Percentiles rank a stretch among this genome's conserved stretches.
These are phyloP conservation scores for Agroathelia rolfsii DNA, from an alignment of 1,284 basidiomycete species.

Conservation along the genomic window DNA sequence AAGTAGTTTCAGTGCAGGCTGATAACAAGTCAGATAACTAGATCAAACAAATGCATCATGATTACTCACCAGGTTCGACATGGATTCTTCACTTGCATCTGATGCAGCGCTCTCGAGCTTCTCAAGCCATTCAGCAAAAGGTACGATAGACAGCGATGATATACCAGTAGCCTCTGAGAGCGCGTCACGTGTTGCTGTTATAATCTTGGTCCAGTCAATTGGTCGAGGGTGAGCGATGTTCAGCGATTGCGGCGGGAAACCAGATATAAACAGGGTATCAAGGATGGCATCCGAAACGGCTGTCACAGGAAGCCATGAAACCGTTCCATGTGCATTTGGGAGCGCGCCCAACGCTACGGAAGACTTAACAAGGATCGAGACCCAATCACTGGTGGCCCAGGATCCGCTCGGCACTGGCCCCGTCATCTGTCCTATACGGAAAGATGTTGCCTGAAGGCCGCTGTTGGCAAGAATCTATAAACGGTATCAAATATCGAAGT, in stretches of 20 bases:
- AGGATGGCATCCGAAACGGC: constrained; percentile 21
- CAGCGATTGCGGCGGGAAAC: constrained; percentile 12
- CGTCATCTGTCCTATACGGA: background rate
- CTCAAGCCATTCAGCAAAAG: constrained; percentile 17
- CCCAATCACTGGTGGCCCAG: too few species aligned
- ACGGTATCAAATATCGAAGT: too few species aligned
- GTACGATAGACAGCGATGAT: constrained; percentile 14
- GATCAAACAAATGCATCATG: too few species aligned
- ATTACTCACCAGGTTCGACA: constrained; percentile 13
- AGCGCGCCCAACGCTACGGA: too few species aligned
- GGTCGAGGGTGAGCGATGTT: constrained; percentile 21
- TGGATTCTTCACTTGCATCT: constrained; percentile 11
- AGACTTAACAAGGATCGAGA: too few species aligned
- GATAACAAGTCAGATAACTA: constrained; percentile 7
- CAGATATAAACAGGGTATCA: too few species aligned
- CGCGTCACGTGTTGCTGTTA: constrained; percentile 12
- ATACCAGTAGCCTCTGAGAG: too few species aligned
- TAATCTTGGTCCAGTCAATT: constrained; percentile 14
- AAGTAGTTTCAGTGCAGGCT: constrained; percentile 22
- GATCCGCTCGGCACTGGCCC: too few species aligned
- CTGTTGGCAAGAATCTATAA: constrained; percentile 2
- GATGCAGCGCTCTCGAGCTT: constrained; percentile 14
- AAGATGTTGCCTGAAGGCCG: constrained; percentile 4
- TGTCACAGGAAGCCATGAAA: constrained; percentile 25
- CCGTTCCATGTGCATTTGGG: too few species aligned